Evolutionary conservation across 345 rosid genomes (phyloP).

Genomic region (Psidium friedrichsthalianum): DNA sequence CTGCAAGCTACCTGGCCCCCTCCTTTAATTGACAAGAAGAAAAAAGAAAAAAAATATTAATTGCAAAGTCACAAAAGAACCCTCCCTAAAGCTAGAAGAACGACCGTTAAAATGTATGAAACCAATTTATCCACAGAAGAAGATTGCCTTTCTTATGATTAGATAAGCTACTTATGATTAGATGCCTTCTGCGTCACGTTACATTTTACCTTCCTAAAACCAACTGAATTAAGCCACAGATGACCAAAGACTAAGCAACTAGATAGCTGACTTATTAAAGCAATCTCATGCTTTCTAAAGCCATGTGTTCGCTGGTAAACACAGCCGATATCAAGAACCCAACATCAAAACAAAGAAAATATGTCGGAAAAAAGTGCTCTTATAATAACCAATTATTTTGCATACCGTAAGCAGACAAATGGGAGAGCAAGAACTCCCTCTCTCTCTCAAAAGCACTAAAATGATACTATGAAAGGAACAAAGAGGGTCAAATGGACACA

Average conservation of each 20-base stretch:
- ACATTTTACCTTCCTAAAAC: not conserved
- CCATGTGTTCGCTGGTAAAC: not conserved
- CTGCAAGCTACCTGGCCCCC: not conserved
- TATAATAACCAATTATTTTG: not conserved
- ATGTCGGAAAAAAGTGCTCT: not conserved
- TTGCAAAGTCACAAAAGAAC: not conserved
- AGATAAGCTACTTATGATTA: not conserved
- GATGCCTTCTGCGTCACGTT: not conserved
- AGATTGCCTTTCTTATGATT: too few relatives aligned
- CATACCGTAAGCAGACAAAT: not conserved
- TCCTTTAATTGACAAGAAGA: not conserved
- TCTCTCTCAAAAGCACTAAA: not conserved
- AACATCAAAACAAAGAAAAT: not conserved
- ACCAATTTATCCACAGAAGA: not conserved
- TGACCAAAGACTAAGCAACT: not conserved
- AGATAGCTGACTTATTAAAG: not conserved
- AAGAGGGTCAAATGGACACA: not conserved
- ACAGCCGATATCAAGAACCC: not conserved
- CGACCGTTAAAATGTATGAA: not conserved
- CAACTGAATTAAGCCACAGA: not conserved
- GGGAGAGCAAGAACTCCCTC: not conserved
- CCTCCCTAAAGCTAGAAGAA: not conserved
- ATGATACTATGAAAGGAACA: not conserved
- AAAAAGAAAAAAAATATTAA: not conserved
- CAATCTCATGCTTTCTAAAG: not conserved